These are phyloP conservation scores for Phytophthora boehmeriae DNA, from an alignment of 352 stramenopile genomes.

Conservation along the genomic window DNA sequence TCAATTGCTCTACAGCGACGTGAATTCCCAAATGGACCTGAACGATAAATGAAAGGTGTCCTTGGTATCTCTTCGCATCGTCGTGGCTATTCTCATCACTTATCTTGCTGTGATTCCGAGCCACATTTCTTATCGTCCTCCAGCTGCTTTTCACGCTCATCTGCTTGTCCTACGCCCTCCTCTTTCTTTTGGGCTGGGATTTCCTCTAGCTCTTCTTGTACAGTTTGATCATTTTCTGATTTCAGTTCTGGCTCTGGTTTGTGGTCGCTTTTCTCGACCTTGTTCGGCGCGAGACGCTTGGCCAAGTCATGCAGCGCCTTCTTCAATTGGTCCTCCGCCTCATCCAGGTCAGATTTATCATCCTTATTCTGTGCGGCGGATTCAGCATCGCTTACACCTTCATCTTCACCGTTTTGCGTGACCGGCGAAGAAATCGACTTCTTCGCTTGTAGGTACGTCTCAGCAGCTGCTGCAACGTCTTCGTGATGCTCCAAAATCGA, in stretches of 20 bases:
- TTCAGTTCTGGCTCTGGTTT: background rate
- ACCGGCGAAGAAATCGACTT: background rate
- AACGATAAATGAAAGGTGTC: background rate
- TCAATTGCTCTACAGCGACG: too few relatives aligned
- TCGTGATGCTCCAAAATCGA: constrained; percentile 47
- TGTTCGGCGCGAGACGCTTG: background rate
- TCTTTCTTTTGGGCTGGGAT: background rate
- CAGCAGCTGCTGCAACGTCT: constrained; percentile 44
- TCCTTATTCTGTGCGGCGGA: background rate
- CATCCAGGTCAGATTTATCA: background rate
- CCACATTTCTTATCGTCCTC: background rate
- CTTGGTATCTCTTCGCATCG: too few relatives aligned
- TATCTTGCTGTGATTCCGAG: background rate
- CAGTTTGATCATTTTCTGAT: constrained; percentile 5
- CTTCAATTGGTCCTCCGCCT: background rate
- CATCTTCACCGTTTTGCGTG: constrained; percentile 1
- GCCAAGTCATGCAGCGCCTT: background rate
- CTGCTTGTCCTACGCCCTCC: background rate
- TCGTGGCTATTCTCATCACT: background rate
- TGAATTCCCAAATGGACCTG: too few relatives aligned
- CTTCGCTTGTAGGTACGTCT: constrained; percentile 35
- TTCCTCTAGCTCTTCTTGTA: constrained; percentile 4
- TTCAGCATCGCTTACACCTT: constrained; percentile 3
- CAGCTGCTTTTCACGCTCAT: background rate
- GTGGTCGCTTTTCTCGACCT: background rate